Evolutionary conservation across 305 asterid species (phyloP), one percentile per base, ranked within the genome.

Genomic region (Coffea humblotiana): DNA sequence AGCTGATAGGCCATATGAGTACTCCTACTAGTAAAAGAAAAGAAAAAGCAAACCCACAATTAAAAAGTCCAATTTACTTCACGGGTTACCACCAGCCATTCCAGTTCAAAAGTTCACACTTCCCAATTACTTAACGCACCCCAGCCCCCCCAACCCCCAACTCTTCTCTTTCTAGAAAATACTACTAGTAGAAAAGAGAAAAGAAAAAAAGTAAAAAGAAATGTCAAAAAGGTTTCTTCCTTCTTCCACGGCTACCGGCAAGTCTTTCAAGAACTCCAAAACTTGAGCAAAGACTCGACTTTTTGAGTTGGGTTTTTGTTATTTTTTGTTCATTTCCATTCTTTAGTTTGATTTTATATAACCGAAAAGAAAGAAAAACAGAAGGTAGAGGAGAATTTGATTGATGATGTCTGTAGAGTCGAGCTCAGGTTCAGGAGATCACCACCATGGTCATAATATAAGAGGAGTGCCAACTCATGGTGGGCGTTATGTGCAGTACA

Each of bases 31-130:
- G 32, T 29, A 60, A 29, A 21, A 21, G 29, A 54, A 69, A 78
- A 54, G 29, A 25, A 37, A 43, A 37, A 74, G 63, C 72, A 21
- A 15, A 71, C 60, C 0, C 73, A 43, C 78, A 49, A 51, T 79
- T n/a, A 49, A 82, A 88, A 87, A 86, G 87, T 77, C 85, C 58
- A 79, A 51, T 85, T 87, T 73, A 11, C 75, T 86, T 91, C 96
- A 92, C 97, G 96, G 94, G 92, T 84, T 80, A 84, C 65, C 11
- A 87, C 80, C 71, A 54, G 89, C 83, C 84, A 85, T 78, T 90
- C 92, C 94, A 88, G 90, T 89, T 90, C 94, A 90, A 91, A 92
- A 91, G 94, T 90, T 90, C 86, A 81, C 91, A 86, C 87, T 85
- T 84, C 67, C 75, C 52, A 43, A 74, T 61, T 16, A 15, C 60